Conservation (phyloP, 805 yeast genomes). For the Saccharomycopsis lassenensis region DNA sequence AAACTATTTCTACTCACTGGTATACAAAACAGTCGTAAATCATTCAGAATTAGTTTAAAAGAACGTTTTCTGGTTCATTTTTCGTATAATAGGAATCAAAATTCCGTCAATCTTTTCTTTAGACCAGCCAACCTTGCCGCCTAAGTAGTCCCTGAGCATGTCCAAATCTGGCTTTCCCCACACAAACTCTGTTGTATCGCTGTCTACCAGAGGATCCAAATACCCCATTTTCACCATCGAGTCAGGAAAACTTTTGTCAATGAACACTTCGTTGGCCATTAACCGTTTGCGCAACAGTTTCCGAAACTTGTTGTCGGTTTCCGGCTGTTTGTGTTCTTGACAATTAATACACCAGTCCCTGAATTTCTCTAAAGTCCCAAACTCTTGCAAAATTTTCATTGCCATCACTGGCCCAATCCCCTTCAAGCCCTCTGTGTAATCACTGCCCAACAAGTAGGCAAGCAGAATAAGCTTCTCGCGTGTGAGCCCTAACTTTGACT, state of each 20-base stretch:
- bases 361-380: conserved; percentile 34
- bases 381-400: conserved; percentile 82
- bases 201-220: conserved; percentile 70
- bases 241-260: conserved; percentile 65
- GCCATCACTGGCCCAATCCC: conserved; percentile 94
- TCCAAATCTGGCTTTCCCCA: conserved; percentile 93
- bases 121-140: conserved; percentile 69
- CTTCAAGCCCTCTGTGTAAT: conserved; percentile 85
- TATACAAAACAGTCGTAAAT: no score
- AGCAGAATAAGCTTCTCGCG: conserved; percentile 61
- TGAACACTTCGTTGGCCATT: conserved; percentile 39
- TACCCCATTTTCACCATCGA: conserved; percentile 63
- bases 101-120: conserved; percentile 69
- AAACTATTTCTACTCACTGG: no score
- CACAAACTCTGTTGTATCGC: conserved; percentile 60
- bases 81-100: conserved; percentile 73
- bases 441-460: conserved; percentile 84
- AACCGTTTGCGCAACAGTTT: conserved; percentile 49
- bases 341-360: conserved; percentile 27
- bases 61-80: conserved; percentile 21
- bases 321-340: conserved; percentile 25
- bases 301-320: conserved; percentile 33
- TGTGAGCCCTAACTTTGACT: conserved; percentile 50
- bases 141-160: conserved; percentile 57
- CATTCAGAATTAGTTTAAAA: neutral